Evolutionary conservation across 345 rosid genomes (phyloP), one percentile per base, ranked within the genome.

Genomic region (Viola odorata): DNA sequence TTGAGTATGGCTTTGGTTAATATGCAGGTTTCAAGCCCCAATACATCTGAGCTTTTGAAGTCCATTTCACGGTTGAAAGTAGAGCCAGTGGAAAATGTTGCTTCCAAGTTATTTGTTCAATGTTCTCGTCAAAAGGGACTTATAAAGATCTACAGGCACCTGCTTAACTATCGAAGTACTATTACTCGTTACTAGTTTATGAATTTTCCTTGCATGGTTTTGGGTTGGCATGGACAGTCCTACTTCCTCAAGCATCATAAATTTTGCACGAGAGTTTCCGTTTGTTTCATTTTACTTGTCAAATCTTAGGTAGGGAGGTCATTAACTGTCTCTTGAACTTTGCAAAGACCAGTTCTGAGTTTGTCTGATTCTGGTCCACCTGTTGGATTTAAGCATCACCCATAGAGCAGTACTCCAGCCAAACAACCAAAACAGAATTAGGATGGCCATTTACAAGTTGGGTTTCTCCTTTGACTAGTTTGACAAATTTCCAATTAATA

Each of bases 81-180:
- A 58, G 96, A 80, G 73, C 95, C 97, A 12, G 91, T 92, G 47
- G 99, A 92, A 75, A 89, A 82, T 63, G 88, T 80, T 44, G 79
- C 96, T 37, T 87, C 99, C 68, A 92, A 92, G 77, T 82, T 92
- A 70, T 86, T 92, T 76, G 99, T 92, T 65, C 99, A 92, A 61
- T 92, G 99, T 75, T 89, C 96, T 70, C 91, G 99, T 61, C 99
- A 92, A 69, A 80, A 83, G 58, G 87, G 95, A 41, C 91, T 92
- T 54, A 83, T 89, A 78, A 94, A 89, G 84, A 94, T 94, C 73
- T 89, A 94, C 77, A 78, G 83, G 52, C 97, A 94, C 84, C 71
- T 94, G 78, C 99, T 92, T 61, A 85, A 92, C 76, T 87, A 87
- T 78, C 84, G 70, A 81, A 94, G 98, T 92, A 89, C 69, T 23